Conservation (phyloP, 2,329 filamentous ascomycete genomes). For the Fusarium equiseti region DNA sequence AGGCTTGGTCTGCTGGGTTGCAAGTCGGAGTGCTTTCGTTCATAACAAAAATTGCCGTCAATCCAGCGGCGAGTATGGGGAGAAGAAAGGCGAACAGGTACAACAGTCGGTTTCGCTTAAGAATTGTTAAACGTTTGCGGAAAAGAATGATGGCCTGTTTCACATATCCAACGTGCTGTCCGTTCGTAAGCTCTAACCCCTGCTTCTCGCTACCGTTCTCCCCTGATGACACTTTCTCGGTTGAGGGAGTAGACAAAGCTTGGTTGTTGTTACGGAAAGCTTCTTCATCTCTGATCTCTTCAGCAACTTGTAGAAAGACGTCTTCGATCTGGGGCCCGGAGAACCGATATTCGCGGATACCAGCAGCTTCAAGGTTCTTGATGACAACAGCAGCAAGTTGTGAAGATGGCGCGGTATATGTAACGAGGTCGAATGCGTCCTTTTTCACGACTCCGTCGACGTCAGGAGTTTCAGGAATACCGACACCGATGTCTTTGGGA, state of each 20-base stretch:
- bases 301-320: slow-evolving; percentile 87
- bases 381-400: slow-evolving; percentile 78
- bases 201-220: slow-evolving; percentile 48
- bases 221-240: slow-evolving; percentile 41
- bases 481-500: slow-evolving; percentile 67
- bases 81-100: slow-evolving; percentile 80
- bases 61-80: slow-evolving; percentile 81
- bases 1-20: slow-evolving; percentile 61
- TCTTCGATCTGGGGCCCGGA: slow-evolving; percentile 93
- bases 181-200: slow-evolving; percentile 72
- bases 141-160: slow-evolving; percentile 81
- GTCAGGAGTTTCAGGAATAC: slow-evolving; percentile 60
- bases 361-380: slow-evolving; percentile 72
- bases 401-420: slow-evolving; percentile 79
- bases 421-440: slow-evolving; percentile 75
- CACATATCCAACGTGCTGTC: slow-evolving; percentile 75
- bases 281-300: slow-evolving; percentile 75
- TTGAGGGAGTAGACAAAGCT: slow-evolving; percentile 24
- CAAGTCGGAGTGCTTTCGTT: slow-evolving; percentile 66
- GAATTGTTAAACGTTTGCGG: slow-evolving; percentile 79
- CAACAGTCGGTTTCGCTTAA: slow-evolving; percentile 82
- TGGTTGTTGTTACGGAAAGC: slow-evolving; percentile 46
- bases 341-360: slow-evolving; percentile 83
- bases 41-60: slow-evolving; percentile 82
- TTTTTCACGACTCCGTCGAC: slow-evolving; percentile 69